These are phyloP conservation scores for Fistulina hepatica DNA, from an alignment of 1,284 basidiomycete species.

Conservation along the genomic window DNA sequence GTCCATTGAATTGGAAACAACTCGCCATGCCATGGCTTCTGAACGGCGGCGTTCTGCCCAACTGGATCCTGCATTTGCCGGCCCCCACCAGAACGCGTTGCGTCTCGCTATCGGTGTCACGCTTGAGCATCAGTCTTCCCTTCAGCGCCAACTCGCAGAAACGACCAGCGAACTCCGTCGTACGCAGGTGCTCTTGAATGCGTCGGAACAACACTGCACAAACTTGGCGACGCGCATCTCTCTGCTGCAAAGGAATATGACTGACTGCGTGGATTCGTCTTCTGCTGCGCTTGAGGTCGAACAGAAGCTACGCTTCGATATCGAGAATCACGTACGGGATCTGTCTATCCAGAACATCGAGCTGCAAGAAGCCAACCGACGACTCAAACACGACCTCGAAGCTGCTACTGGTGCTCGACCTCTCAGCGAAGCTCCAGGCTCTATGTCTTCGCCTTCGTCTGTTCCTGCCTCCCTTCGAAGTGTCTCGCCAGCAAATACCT, in stretches of 20 bases:
- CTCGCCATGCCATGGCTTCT: no score
- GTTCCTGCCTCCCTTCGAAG: no score
- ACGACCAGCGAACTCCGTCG: constrained; percentile 17
- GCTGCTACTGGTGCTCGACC: no score
- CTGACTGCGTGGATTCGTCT: constrained; percentile 19
- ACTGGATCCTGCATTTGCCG: no score
- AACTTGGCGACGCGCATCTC: constrained; percentile 13
- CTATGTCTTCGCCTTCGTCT: no score
- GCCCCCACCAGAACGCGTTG: no score
- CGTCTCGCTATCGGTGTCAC: constrained; percentile 6
- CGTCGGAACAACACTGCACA: constrained; percentile 13
- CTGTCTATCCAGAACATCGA: constrained; percentile 14
- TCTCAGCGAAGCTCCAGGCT: no score
- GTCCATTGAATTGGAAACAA: no score
- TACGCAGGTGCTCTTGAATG: constrained; percentile 12
- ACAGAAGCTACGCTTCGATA: constrained; percentile 18
- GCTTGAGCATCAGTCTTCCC: constrained; percentile 13
- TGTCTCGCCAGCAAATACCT: no score
- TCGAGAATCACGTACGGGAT: constrained; percentile 12
- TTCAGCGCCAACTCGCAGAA: constrained; percentile 15
- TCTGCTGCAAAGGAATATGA: constrained; percentile 17
- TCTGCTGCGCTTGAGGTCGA: constrained; percentile 18
- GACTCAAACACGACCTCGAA: no score
- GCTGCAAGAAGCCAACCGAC: no score
- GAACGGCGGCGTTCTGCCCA: no score